Evolutionary conservation across 2,329 filamentous ascomycete species (phyloP), one percentile per base, ranked within the genome.

Genomic region (Claviceps fusiformis): DNA sequence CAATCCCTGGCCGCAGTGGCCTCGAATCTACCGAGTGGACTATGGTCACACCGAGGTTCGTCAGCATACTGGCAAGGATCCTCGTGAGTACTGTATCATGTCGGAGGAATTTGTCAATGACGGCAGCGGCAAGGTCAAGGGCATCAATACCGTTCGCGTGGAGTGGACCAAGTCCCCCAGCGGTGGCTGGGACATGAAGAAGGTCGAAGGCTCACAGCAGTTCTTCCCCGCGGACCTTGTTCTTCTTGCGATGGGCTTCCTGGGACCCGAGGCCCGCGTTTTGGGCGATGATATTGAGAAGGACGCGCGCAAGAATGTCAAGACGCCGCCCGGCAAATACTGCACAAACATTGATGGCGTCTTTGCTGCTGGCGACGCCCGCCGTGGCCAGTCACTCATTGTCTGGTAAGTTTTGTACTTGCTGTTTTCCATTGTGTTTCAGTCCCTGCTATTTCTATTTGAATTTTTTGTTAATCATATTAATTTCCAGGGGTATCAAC

Each of bases 1-100:
- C 73, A 97, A 97, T 78, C 92, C 92, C 59, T 97, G 92, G 92
- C 92, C 92, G 10, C 92, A 96, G 73, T 97, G 92, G 91, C 92
- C 92, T 56, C 88, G 91, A 65, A 91, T 96, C 69, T 96, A 95
- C 80, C 90, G 92, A 63, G 88, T 96, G n/a, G 92, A 97, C 73
- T 97, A 97, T 67, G 92, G 92, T 55, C 92, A 97, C 77, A 86
- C 86, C 17, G 92, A 97, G 72, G 92, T 96, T 65, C 90, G 92
- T 71, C 90, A 92, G 62, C 91, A 96, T 76, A 92, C 91, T 76
- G 92, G 92, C 73, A 91, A 91, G 69, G 92, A 96, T 65, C 92
- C 92, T 56, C 89, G 92, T 63, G 92, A 96, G 75, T 97, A 87
- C 78, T 96, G 91, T 75, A 90, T 97, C 73, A 95, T 96, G 89